Evolutionary conservation across 169 alveolate species (phyloP), one percentile per base, ranked within the genome.

Genomic region (Plasmodium ovale): DNA sequence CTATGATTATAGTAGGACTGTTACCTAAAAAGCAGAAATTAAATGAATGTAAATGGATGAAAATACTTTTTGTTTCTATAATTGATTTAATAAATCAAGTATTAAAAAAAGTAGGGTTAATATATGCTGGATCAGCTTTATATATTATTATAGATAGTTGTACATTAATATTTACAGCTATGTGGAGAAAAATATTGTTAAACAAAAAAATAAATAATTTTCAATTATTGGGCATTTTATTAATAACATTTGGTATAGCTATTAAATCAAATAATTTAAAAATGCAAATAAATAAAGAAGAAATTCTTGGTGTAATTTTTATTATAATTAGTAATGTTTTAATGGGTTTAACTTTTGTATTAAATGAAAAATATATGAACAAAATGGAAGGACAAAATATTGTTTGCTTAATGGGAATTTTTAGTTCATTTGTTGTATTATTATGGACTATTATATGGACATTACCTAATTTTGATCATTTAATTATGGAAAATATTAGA

Each of bases 401-500:
- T 39, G 95, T 92, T 16, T 92, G 95, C 65, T 84, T 92, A 87
- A 92, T 92, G 93, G 95, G 95, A 16, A 56, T 92, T 14, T 87
- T 89, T 69, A 23, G 93, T 65, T 64, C 72, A 27, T 49, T 84
- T 25, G 56, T 79, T 19, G 39, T 92, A 19, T 73, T 88, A 29
- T 31, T 92, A 23, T 92, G 95, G 95, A 77, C 92, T 23, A 16
- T 82, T 51, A 59, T 87, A 56, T 92, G 95, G 95, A 92, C 95
- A 0, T 25, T 79, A 16, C 95, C 95, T 2, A 87, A 73, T 39
- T 92, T 87, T 31, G 72, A 84, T n/a, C 85, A 69, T 54, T 85
- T 88, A 37, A 90, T 92, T 54, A 25, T 88, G 23, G 70, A 82
- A 27, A 87, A 87, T 33, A 84, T 92, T 31, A 68, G 29, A 31